phyloP scores from a whole-genome alignment of 768 basidiomycete genomes.

The Lentinula sp. region DNA sequence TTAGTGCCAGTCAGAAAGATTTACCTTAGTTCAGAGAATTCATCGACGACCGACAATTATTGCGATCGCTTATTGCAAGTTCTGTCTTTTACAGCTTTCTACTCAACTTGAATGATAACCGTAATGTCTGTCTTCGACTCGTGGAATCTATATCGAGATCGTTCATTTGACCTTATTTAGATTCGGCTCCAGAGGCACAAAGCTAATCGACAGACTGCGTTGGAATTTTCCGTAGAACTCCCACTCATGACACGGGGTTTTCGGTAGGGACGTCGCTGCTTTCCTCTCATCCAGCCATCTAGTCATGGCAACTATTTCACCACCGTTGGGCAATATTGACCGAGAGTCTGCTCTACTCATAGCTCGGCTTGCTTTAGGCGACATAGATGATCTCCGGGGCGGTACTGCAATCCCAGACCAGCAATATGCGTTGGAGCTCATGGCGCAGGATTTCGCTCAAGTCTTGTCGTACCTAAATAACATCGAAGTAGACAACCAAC shows the following conservation, averaged over 20 bases:
- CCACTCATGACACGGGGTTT: neutral
- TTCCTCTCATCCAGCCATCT: neutral
- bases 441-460: neutral
- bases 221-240: no score
- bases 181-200: neutral
- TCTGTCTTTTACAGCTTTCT: no score
- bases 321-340: neutral
- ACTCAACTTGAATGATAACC: no score
- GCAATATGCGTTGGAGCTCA: neutral
- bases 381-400: neutral
- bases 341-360: neutral
- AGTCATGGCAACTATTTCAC: neutral
- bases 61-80: no score
- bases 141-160: no score
- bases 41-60: no score
- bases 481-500: no score
- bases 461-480: neutral
- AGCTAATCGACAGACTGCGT: no score
- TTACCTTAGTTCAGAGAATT: no score
- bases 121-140: no score
- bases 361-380: neutral
- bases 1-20: no score
- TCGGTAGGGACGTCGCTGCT: neutral
- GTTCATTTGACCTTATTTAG: no score
- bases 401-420: neutral